These are phyloP conservation scores for Elsinoe perseae DNA, from an alignment of 2,329 filamentous ascomycete species.

Conservation along the genomic window DNA sequence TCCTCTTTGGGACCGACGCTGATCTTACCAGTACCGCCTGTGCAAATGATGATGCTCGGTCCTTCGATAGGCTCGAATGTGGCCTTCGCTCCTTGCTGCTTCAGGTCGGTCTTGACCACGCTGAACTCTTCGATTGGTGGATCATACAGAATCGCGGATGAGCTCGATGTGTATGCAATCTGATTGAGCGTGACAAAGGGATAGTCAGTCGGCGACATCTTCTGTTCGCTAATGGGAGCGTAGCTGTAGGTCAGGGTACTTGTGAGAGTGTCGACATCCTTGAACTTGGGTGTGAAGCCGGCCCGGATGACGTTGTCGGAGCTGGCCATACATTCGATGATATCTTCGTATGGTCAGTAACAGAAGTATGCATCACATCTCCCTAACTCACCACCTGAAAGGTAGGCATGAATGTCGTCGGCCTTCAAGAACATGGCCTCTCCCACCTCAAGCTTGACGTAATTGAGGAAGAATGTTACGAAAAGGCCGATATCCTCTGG, in stretches of 20 bases:
- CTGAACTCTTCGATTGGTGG: constrained; percentile 95
- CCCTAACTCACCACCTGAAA: constrained; percentile 56
- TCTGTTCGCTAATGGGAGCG: constrained; percentile 88
- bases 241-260: constrained; percentile 92
- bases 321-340: constrained; percentile 97
- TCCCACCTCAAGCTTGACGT: constrained; percentile 75
- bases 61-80: constrained; percentile 83
- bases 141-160: constrained; percentile 70
- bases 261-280: constrained; percentile 83
- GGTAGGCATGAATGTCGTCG: constrained; percentile 94
- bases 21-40: constrained; percentile 71
- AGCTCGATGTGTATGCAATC: constrained; percentile 70
- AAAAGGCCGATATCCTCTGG: constrained; percentile 87
- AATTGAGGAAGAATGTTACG: constrained; percentile 96
- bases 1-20: constrained; percentile 75
- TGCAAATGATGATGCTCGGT: constrained; percentile 90
- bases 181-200: constrained; percentile 77
- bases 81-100: constrained; percentile 63
- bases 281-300: constrained; percentile 97
- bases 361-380: too few relatives aligned
- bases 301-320: constrained; percentile 98
- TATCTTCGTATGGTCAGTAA: constrained; percentile 50
- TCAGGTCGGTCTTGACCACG: constrained; percentile 73
- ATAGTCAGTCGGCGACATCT: constrained; percentile 80
- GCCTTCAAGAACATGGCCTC: constrained; percentile 95